These are phyloP conservation scores for Gynochthodes officinalis DNA, from an alignment of 257 asterid genomes.

Conservation along the genomic window DNA sequence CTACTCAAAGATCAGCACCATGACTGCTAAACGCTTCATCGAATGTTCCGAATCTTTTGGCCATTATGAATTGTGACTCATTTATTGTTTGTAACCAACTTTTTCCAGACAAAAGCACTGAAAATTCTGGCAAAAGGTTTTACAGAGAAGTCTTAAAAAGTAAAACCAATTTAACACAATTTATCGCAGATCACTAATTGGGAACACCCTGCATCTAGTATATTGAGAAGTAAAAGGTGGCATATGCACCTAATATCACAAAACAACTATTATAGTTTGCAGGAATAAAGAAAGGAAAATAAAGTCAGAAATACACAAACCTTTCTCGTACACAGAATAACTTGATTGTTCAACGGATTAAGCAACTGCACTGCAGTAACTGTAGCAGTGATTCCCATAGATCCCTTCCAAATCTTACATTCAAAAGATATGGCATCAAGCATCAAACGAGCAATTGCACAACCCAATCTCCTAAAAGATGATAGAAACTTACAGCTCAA, in stretches of 20 bases:
- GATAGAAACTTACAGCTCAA: constrained; percentile 8
- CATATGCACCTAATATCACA: background rate
- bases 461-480: constrained; percentile 58
- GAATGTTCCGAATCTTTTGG: too few relatives aligned
- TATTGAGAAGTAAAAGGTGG: background rate
- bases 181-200: background rate
- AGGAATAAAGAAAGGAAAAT: background rate
- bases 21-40: too few relatives aligned
- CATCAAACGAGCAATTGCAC: constrained; percentile 56
- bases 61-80: too few relatives aligned
- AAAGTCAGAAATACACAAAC: constrained; percentile 36
- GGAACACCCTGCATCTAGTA: background rate
- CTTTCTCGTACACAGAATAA: constrained; percentile 53
- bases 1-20: too few relatives aligned
- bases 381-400: constrained; percentile 46
- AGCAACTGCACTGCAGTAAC: constrained; percentile 58
- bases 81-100: too few relatives aligned
- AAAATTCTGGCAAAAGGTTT: background rate
- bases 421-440: constrained; percentile 49
- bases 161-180: background rate
- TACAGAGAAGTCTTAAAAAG: background rate
- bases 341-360: constrained; percentile 57
- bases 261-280: background rate
- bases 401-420: constrained; percentile 71
- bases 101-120: too few relatives aligned